These are phyloP conservation scores for Actinomucor elegans DNA, from an alignment of 371 early-diverging fungal species.

Conservation along the genomic window DNA sequence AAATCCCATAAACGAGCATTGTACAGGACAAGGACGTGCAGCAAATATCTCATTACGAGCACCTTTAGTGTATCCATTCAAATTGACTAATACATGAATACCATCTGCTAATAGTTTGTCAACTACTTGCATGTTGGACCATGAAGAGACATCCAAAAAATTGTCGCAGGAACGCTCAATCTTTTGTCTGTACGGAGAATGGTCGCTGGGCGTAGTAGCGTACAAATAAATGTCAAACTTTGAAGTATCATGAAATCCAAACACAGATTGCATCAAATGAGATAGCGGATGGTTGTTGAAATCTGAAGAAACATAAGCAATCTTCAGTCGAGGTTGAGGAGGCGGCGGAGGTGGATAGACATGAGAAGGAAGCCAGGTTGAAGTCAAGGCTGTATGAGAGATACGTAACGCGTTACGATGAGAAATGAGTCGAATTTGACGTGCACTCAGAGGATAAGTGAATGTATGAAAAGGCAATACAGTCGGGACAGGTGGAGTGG, in stretches of 20 bases:
- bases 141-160: constrained; percentile 76
- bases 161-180: constrained; percentile 79
- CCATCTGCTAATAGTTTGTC: constrained; percentile 73
- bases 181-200: constrained; percentile 78
- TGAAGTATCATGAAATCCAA: constrained; percentile 81
- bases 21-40: constrained; percentile 86
- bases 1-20: constrained; percentile 92
- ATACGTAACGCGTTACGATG: constrained; percentile 85
- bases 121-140: constrained; percentile 78
- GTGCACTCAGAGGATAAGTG: constrained; percentile 81
- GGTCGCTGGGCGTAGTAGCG: constrained; percentile 80
- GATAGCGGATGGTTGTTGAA: constrained; percentile 92
- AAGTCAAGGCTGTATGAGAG: constrained; percentile 65
- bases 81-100: constrained; percentile 85
- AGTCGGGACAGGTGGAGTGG: constrained; percentile 75
- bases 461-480: constrained; percentile 94
- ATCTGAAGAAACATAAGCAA: constrained; percentile 92
- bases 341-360: constrained; percentile 83
- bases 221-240: constrained; percentile 79
- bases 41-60: constrained; percentile 94
- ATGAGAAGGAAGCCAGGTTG: constrained; percentile 67
- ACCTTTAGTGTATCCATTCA: constrained; percentile 95
- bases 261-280: constrained; percentile 93
- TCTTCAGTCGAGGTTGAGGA: constrained; percentile 57
- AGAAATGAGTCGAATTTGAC: constrained; percentile 85